phyloP scores from a whole-genome alignment of 2,329 filamentous ascomycete species.

The Trichoderma semiorbis region DNA sequence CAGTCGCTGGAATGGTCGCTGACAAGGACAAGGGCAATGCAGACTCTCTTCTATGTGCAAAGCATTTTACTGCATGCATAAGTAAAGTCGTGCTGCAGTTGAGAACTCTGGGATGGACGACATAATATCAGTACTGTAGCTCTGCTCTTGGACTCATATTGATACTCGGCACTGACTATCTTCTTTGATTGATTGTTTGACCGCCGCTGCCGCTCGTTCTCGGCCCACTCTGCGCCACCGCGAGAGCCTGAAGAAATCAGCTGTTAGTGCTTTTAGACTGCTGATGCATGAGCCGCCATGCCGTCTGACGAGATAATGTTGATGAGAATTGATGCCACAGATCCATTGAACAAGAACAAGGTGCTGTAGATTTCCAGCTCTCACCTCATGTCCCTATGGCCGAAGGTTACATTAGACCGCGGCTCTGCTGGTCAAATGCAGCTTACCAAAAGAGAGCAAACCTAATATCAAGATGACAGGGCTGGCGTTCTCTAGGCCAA shows the following conservation, averaged over 20 bases:
- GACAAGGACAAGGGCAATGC: slow-evolving; percentile 8
- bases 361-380: neutral
- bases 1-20: neutral
- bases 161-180: neutral
- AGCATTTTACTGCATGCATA: neutral
- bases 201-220: neutral
- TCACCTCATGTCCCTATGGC: neutral
- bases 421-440: neutral
- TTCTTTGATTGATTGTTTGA: neutral
- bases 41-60: neutral
- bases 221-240: neutral
- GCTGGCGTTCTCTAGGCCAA: neutral
- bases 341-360: neutral
- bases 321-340: neutral
- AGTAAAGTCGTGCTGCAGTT: neutral
- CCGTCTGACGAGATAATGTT: neutral
- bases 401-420: neutral
- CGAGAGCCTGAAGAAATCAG: neutral
- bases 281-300: neutral
- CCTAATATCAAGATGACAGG: neutral
- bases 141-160: neutral
- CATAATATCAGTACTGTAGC: neutral
- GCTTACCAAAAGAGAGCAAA: neutral
- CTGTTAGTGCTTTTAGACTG: neutral
- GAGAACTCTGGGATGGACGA: neutral